Base-by-base conservation (phyloP, 495 filamentous ascomycete genomes). In the Talaromyces adpressus region DNA sequence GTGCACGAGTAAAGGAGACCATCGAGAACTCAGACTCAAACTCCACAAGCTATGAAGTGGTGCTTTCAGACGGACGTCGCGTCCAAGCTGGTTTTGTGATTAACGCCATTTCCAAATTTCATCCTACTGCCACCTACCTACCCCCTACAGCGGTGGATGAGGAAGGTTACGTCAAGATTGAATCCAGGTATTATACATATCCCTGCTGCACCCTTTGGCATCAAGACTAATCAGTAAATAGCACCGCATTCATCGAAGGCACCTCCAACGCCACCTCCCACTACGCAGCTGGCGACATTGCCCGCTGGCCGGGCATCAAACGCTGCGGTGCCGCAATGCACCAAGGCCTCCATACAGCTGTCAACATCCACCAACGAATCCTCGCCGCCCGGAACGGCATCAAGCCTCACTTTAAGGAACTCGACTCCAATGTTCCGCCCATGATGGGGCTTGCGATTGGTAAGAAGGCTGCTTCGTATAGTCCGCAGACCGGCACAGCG, bases 381-480 rank as follows among this genome's bases (percentile, higher is more conserved):
- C 58, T 83, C 41, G 65, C 72, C 8, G 70, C 72, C 34, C 66
- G 67, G 20, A 64, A 52, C 0, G 66, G 67, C 0, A 72, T 69
- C 23, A 74, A 75, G 62, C 79, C 81, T 0, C 67, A 70, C 6
- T 78, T 80, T 59, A 66, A 75, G 2, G 70, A 77, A 62, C 72
- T 89, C 2, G 71, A 70, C 4, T 22, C 34, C 1, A 76, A 81
- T 57, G 73, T 84, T 23, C 83, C 86, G 18, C 77, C 84, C 6
- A 84, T 88, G 74, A 89, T 91, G 62, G 86, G 83, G 2, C 66
- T 91, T 1, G 87, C 87, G 0, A 74, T 91, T 20, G 88, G 87
- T 5, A 84, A 85, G 67, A 83, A 81, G 63, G 87, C 85, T 0
- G 80, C 89, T 11, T 77, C 80, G 14, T 91, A 87, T 65, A 82